A percentile compares a stretch with the other conserved stretches of the same genome.
phyloP scores from a whole-genome alignment of 768 basidiomycete genomes.

The Cyclocybe aegerita region DNA sequence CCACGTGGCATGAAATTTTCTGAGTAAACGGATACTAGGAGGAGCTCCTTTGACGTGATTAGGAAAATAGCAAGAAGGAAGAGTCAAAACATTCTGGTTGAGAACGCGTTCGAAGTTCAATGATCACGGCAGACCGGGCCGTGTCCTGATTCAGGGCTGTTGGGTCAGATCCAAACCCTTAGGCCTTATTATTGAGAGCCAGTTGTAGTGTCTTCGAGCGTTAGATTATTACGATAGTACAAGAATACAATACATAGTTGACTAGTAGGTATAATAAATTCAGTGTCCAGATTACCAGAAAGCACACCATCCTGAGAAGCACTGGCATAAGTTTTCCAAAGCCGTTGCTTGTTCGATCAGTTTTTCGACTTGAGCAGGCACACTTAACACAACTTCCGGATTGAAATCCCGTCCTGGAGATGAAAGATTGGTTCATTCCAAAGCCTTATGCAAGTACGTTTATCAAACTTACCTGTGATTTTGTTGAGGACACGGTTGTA shows the following conservation, averaged over 20 bases:
- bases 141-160: too few species aligned
- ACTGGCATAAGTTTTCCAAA: constrained; percentile 93
- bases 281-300: constrained; percentile 56
- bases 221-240: constrained; percentile 6
- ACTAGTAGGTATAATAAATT: constrained; percentile 1
- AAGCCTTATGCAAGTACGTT: not conserved
- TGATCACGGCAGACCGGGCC: too few species aligned
- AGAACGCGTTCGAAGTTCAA: too few species aligned
- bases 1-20: constrained; percentile 67
- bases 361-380: constrained; percentile 87
- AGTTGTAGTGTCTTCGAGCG: too few species aligned
- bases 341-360: constrained; percentile 92
- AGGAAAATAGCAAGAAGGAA: not conserved
- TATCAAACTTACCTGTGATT: constrained; percentile 66
- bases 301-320: constrained; percentile 94
- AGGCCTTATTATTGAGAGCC: too few species aligned
- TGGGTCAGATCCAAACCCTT: too few species aligned
- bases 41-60: too few species aligned
- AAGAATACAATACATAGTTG: constrained; percentile 6
- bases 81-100: not conserved
- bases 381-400: constrained; percentile 68
- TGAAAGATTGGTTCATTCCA: not conserved
- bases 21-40: too few species aligned
- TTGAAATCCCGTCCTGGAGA: constrained; percentile 87
- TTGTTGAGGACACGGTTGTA: constrained; percentile 96